A percentile compares a stretch with the other conserved stretches of the same genome.
Evolutionary conservation across 257 asterid species (phyloP).

Genomic region (Cynanchum wilfordii): DNA sequence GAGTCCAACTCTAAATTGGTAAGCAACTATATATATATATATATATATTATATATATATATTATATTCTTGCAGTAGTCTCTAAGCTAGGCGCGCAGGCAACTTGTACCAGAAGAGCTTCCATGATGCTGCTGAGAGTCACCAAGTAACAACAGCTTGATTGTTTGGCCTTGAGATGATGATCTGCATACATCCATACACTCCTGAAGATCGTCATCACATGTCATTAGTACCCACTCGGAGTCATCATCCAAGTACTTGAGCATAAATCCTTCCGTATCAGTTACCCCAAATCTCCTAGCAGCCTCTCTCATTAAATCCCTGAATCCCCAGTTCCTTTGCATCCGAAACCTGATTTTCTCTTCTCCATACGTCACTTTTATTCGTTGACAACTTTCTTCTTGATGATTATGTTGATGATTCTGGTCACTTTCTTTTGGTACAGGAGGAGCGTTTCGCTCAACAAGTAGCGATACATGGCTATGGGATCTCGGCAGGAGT

Average conservation of each 20-base stretch:
- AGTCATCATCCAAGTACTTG: slow-evolving; percentile 84
- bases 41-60: too few species aligned
- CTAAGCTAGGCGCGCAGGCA: slow-evolving; percentile 19
- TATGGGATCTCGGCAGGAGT: slow-evolving; percentile 46
- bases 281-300: slow-evolving; percentile 57
- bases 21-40: background rate
- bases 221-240: slow-evolving; percentile 81
- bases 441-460: slow-evolving; percentile 24
- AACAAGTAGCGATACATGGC: slow-evolving; percentile 34
- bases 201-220: slow-evolving; percentile 91
- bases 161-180: slow-evolving; percentile 44
- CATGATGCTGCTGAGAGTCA: slow-evolving; percentile 31
- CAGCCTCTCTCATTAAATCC: slow-evolving; percentile 54
- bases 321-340: slow-evolving; percentile 49
- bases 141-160: slow-evolving; percentile 51
- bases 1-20: background rate
- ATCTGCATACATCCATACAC: slow-evolving; percentile 56
- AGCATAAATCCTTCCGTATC: slow-evolving; percentile 42
- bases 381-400: slow-evolving; percentile 43
- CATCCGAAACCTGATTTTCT: slow-evolving; percentile 71
- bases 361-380: slow-evolving; percentile 74
- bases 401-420: slow-evolving; percentile 19
- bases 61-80: background rate
- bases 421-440: slow-evolving; percentile 12
- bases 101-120: slow-evolving; percentile 44